phyloP scores from a whole-genome alignment of 176 grass and related monocot species.

The Aegilops speltoides region DNA sequence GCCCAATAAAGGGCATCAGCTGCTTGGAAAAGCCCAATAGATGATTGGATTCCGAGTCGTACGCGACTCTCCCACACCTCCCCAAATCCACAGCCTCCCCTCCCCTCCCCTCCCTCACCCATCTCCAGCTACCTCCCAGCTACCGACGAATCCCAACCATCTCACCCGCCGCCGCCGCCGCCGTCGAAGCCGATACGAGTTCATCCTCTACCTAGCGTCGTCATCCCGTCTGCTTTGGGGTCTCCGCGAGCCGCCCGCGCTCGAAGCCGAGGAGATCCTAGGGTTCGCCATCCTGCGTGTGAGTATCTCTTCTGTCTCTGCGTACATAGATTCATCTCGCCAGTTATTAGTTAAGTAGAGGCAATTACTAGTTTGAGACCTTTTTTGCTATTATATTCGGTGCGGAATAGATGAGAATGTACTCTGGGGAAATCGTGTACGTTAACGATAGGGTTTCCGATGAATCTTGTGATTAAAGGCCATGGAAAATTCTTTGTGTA shows the following conservation, averaged over 20 bases:
- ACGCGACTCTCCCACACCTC: not conserved
- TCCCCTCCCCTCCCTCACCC: not conserved
- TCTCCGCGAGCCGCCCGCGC: not conserved
- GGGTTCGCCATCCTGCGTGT: constrained; percentile 4
- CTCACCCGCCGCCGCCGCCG: not conserved
- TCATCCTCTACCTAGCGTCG: not conserved
- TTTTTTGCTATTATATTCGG: not conserved
- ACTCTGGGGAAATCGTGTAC: not conserved
- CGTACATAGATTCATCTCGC: not conserved
- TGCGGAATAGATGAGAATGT: not conserved
- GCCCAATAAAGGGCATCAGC: not conserved
- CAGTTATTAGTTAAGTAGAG: not conserved
- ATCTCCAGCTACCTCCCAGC: not conserved
- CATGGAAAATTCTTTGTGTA: not conserved
- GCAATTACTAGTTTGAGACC: not conserved
- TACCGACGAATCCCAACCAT: not conserved
- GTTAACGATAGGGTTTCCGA: not conserved
- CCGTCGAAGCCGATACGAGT: not conserved
- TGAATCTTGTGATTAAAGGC: not conserved
- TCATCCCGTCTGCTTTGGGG: too few species aligned
- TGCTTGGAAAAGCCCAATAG: not conserved
- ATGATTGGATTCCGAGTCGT: not conserved
- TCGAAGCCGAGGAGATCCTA: not conserved
- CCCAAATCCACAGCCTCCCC: not conserved
- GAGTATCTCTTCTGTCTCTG: not conserved